Evolutionary conservation across 1,284 basidiomycete genomes (phyloP).

Genomic region (Sanghuangporus weigelae): DNA sequence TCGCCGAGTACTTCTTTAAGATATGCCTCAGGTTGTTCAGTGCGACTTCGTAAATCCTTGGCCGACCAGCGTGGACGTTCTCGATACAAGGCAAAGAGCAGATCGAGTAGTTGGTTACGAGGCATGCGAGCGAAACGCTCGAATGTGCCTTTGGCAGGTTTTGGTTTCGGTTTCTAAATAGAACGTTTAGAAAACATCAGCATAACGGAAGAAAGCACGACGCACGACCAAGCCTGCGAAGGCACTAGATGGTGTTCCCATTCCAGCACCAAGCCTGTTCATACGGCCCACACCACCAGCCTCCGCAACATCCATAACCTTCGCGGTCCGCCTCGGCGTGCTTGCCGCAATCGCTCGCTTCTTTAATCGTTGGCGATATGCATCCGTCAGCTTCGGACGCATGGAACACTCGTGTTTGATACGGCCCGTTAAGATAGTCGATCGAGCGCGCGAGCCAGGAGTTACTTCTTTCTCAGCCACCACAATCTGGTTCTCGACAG

Average conservation of each 20-base stretch:
- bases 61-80: constrained; percentile 82
- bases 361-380: constrained; percentile 60
- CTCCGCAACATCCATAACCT: constrained; percentile 53
- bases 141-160: constrained; percentile 62
- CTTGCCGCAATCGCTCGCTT: constrained; percentile 57
- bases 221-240: constrained; percentile 62
- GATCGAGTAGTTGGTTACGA: constrained; percentile 82
- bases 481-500: constrained; percentile 73
- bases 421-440: constrained; percentile 67
- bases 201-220: constrained; percentile 13
- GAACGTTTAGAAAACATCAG: background rate
- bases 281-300: constrained; percentile 60
- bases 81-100: constrained; percentile 78
- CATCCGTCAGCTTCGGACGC: constrained; percentile 56
- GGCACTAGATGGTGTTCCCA: constrained; percentile 25
- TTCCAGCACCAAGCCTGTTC: constrained; percentile 49
- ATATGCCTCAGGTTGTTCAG: constrained; percentile 89
- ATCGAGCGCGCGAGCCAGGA: constrained; percentile 53
- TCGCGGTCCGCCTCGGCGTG: constrained; percentile 53
- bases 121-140: constrained; percentile 90
- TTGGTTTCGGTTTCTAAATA: constrained; percentile 54
- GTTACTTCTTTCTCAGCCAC: constrained; percentile 72
- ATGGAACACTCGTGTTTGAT: constrained; percentile 73
- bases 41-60: constrained; percentile 71
- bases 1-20: constrained; percentile 83